Evolutionary conservation across 2,329 filamentous ascomycete species (phyloP), one percentile per base, ranked within the genome.

Genomic region (Neofusicoccum laricinum): DNA sequence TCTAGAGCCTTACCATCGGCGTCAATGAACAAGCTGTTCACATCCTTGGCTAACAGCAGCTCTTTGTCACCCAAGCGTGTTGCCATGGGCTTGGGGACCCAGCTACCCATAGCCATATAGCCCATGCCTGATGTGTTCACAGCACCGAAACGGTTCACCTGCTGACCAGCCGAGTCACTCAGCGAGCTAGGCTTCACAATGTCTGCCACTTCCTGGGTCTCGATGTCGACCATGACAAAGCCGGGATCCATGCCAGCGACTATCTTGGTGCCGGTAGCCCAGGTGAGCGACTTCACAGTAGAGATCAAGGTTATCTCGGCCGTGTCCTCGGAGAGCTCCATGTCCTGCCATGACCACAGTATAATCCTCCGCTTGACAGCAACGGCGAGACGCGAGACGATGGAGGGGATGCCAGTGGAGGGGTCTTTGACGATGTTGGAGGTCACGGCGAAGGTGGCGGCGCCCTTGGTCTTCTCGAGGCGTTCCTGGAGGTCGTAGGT

Each of bases 291-390:
- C 72, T 95, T 92, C 67, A 97, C 91, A 21, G 90, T 88, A 71
- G 94, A 94, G 38, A 92, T 83, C 49, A 98, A 83, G 1, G 88
- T 86, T 41, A 97, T 86, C 78, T 98, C 95, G 32, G 82, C 81
- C 0, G 89, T 87, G 38, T 95, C 88, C 3, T 86, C 82, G 53
- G 85, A 85, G 46, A 97, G 83, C 79, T 98, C 95, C 81, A 93
- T 95, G 75, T 97, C 93, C 71, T 95, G 90, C 95, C 96, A 99
- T 72, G 89, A 91, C 93, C 95, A 99, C 63, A 97, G 79, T 66
- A 98, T 77, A 61, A 99, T 83, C 71, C 91, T 91, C 72, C 95
- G 85, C 83, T 98, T 98, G 38, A 97, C 92, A 4, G 93, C 93
- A 11, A 99, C 94, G 6, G 93, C 95, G 59, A 99, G 81, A 41